Evolutionary conservation across 805 yeast genomes (phyloP).

Genomic region (Brettanomyces bruxellensis): DNA sequence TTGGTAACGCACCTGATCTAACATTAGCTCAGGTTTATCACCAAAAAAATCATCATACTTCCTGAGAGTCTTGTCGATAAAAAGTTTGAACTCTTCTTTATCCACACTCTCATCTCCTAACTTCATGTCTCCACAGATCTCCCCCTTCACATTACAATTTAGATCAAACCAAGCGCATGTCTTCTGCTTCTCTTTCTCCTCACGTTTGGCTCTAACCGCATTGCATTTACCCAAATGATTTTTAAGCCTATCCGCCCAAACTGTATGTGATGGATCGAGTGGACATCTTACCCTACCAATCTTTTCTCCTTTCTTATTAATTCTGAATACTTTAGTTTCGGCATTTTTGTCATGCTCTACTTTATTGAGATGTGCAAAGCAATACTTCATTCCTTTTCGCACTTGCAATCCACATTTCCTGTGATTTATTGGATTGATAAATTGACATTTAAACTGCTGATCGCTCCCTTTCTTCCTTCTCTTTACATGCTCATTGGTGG

Average conservation of each 20-base stretch:
- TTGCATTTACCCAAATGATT: constrained; percentile 58
- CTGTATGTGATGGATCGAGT: constrained; percentile 62
- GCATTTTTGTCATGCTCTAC: constrained; percentile 1
- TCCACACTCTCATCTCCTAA: constrained; percentile 5
- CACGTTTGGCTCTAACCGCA: constrained; percentile 26
- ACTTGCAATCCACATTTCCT: constrained; percentile 57
- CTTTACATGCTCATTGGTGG: not conserved
- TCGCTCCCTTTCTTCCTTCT: not conserved
- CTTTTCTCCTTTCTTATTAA: constrained; percentile 17
- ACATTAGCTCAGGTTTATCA: constrained; percentile 6
- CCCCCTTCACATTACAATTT: constrained; percentile 35
- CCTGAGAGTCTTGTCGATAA: constrained; percentile 9
- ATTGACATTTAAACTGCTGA: constrained; percentile 33
- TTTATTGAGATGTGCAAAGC: constrained; percentile 48
- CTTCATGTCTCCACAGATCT: not conserved
- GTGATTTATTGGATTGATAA: constrained; percentile 37
- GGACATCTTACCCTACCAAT: constrained; percentile 62
- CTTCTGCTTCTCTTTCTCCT: constrained; percentile 23
- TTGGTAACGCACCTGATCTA: constrained; percentile 14
- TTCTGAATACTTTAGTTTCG: constrained; percentile 10
- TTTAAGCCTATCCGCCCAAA: constrained; percentile 50
- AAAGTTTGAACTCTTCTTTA: constrained; percentile 14
- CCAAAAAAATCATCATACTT: constrained; percentile 8
- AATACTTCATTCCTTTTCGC: constrained; percentile 36
- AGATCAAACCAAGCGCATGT: constrained; percentile 35